phyloP scores from a whole-genome alignment of 768 basidiomycete species.

The Hemileccinum rubropunctum region DNA sequence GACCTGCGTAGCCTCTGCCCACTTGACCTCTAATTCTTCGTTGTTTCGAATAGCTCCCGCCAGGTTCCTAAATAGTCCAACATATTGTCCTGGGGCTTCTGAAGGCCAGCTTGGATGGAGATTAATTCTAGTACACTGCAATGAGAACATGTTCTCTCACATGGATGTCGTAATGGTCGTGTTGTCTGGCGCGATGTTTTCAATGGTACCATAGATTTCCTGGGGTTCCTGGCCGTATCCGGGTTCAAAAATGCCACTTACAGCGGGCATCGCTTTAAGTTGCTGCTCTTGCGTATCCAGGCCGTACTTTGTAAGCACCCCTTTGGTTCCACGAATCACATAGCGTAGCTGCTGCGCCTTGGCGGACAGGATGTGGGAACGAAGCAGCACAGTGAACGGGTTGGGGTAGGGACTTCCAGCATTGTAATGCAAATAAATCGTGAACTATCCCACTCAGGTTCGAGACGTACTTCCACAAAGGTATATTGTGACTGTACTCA shows the following conservation, averaged over 20 bases:
- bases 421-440: constrained; percentile 51
- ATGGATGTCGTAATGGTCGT: constrained; percentile 26
- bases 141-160: constrained; percentile 31
- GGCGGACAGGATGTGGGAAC: constrained; percentile 68
- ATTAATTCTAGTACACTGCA: constrained; percentile 22
- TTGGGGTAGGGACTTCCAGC: constrained; percentile 38
- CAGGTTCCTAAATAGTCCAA: constrained; percentile 62
- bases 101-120: constrained; percentile 57
- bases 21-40: constrained; percentile 59
- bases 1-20: constrained; percentile 67
- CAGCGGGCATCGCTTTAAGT: constrained; percentile 53
- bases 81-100: constrained; percentile 54
- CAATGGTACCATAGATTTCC: constrained; percentile 58
- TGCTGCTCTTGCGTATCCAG: constrained; percentile 80
- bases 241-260: constrained; percentile 42
- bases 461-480: background rate
- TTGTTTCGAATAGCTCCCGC: constrained; percentile 58
- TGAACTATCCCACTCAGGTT: constrained; percentile 43
- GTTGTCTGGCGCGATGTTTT: constrained; percentile 51
- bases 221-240: constrained; percentile 63
- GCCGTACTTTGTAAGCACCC: constrained; percentile 73
- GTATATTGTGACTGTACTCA: constrained; percentile 29
- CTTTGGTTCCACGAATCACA: constrained; percentile 66
- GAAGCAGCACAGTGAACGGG: constrained; percentile 64
- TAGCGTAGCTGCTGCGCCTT: constrained; percentile 67